A percentile compares a stretch with the other conserved stretches of the same genome.
These are phyloP conservation scores for Vigna nakashimae DNA, from an alignment of 306 rosid genomes.

Conservation along the genomic window DNA sequence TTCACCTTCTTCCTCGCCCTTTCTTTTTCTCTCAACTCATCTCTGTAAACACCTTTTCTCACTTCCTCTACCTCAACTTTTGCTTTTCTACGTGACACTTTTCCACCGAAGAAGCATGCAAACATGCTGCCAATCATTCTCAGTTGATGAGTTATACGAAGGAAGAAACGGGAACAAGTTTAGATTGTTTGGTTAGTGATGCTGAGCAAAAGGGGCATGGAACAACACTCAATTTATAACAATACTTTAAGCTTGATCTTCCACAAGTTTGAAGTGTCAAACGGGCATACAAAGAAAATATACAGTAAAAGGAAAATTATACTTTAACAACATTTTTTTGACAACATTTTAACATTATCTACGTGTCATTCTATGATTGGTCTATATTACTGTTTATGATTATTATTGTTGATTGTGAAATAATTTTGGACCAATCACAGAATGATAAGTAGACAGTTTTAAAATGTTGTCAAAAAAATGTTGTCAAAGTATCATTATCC, in stretches of 20 bases:
- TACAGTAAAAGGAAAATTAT: no score
- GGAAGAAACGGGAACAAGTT: not conserved
- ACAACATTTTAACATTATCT: no score
- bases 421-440: no score
- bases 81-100: constrained; percentile 13
- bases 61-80: constrained; percentile 25
- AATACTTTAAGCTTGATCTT: no score
- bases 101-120: constrained; percentile 38
- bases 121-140: constrained; percentile 46
- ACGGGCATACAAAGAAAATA: constrained; percentile 24
- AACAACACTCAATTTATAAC: constrained; percentile 43
- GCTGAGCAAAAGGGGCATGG: not conserved
- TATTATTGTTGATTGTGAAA: no score
- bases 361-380: no score
- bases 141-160: not conserved
- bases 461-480: no score
- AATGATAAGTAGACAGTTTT: no score
- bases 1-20: constrained; percentile 41
- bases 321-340: no score
- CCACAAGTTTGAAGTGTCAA: constrained; percentile 22
- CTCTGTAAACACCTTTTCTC: constrained; percentile 51
- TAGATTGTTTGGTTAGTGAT: no score
- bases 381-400: no score
- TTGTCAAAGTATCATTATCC: no score
- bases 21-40: constrained; percentile 52